Percentiles rank a stretch among this genome's conserved stretches.
Evolutionary conservation across 495 filamentous ascomycete genomes (phyloP).

Genomic region (Tuber umbilicatum): DNA sequence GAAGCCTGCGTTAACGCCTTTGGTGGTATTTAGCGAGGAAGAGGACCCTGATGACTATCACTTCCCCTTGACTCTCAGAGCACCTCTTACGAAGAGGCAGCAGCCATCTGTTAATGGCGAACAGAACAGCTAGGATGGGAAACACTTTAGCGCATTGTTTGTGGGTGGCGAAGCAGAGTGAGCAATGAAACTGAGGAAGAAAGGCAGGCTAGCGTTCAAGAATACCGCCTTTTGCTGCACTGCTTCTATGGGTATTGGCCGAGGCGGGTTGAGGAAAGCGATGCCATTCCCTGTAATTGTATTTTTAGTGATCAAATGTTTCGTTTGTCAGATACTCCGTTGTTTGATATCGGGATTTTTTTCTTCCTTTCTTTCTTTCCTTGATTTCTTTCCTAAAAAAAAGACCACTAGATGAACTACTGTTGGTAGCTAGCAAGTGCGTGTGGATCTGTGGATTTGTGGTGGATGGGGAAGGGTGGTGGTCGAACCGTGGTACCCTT

Average conservation of each 20-base stretch:
- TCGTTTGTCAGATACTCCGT: constrained; percentile 1
- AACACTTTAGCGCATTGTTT: not conserved
- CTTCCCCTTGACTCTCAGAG: constrained; percentile 76
- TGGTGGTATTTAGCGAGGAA: constrained; percentile 63
- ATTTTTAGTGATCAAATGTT: constrained; percentile 4
- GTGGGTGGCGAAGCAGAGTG: not conserved
- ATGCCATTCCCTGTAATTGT: not conserved
- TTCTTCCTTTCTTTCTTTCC: not conserved
- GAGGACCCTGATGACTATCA: constrained; percentile 91
- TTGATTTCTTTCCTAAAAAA: not conserved
- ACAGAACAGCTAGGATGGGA: not conserved
- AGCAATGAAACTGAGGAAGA: not conserved
- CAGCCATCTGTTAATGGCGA: not conserved
- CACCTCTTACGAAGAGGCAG: constrained; percentile 21
- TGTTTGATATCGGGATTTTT: not conserved
- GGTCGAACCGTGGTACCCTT: not conserved
- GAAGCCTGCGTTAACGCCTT: constrained; percentile 16
- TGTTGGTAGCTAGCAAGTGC: not conserved
- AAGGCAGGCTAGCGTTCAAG: not conserved
- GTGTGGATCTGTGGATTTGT: not conserved
- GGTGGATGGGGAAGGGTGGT: not conserved
- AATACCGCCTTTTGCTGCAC: not conserved
- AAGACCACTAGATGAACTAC: constrained; percentile 1
- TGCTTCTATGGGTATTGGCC: not conserved
- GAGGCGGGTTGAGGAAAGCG: not conserved